Base-by-base conservation (phyloP, 331 rosid species). In the Cydonia oblonga region DNA sequence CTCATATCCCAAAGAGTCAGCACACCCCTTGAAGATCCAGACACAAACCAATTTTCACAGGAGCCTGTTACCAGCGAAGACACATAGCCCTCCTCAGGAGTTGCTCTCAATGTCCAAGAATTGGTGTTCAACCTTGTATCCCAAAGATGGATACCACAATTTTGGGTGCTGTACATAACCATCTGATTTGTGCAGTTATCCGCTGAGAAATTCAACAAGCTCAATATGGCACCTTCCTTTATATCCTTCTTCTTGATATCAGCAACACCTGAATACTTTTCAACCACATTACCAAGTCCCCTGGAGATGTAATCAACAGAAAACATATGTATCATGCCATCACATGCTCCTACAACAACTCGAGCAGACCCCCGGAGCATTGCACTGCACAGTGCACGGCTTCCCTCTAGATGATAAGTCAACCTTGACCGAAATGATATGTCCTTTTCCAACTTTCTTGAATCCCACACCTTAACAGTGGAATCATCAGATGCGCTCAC, bases 1-100 rank as follows among this genome's bases (percentile, higher is more conserved):
- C 98, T 91, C 78, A 91, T 86, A 85, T 93, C 97, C 98, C 98
- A 93, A 72, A 93, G 96, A 63, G 98, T 88, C 79, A 93, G 87
- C 66, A 85, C 88, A 29, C 98, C 97, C 81, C 96, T 82, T 49
- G 98, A 93, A 67, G 98, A 93, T 71, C 98, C 98, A 19, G 98
- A 87, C 30, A 89, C 97, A 84, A 93, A 89, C 98, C 98, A 93
- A 80, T 91, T 86, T 78, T 96, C 95, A 65, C 90, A 93, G 60
- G 96, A 89, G 74, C 96, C 95, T 7, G 87, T 81, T 68, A 90
- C 88, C 75, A 91, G 72, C 46, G 97, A 88, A 76, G 90, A 79
- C 68, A 90, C 84, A 40, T 82, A 91, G 63, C 98, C 97, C 84
- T 93, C 96, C 82, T 91, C 96, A 2, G 98, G 98, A 80, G 80